Evolutionary conservation across 345 rosid species (phyloP).

Genomic region (Anastatica hierochuntica): DNA sequence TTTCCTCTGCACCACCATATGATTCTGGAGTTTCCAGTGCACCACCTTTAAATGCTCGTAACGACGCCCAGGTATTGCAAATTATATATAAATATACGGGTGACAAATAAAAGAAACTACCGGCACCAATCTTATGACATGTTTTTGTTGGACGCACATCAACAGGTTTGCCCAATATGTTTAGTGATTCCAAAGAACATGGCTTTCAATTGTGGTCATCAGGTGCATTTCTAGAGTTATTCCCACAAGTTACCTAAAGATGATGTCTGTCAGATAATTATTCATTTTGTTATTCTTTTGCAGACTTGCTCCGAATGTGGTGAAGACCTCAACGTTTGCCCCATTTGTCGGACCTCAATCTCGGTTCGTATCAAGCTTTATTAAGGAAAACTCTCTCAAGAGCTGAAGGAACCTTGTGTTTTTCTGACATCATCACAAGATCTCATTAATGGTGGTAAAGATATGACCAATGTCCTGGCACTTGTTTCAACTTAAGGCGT

Average conservation of each 20-base stretch:
- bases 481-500: neutral
- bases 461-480: conserved; percentile 6
- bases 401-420: neutral
- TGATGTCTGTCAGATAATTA: neutral
- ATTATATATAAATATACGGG: neutral
- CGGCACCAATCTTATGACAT: neutral
- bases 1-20: conserved; percentile 24
- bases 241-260: neutral
- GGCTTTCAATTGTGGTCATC: conserved; percentile 96
- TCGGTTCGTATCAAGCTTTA: conserved; percentile 71
- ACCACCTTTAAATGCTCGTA: conserved; percentile 27
- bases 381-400: conserved; percentile 18
- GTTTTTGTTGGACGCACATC: neutral
- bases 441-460: conserved; percentile 8
- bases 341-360: conserved; percentile 68
- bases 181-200: conserved; percentile 50
- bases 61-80: conserved; percentile 50
- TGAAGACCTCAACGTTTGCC: conserved; percentile 55
- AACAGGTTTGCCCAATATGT: conserved; percentile 71
- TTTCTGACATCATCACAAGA: neutral
- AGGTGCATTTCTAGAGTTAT: conserved; percentile 6
- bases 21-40: conserved; percentile 15
- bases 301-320: conserved; percentile 89
- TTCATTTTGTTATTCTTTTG: neutral
- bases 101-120: no score